These are phyloP conservation scores for Scleromitrula shiraiana DNA, from an alignment of 2,329 filamentous ascomycete species.

Conservation along the genomic window DNA sequence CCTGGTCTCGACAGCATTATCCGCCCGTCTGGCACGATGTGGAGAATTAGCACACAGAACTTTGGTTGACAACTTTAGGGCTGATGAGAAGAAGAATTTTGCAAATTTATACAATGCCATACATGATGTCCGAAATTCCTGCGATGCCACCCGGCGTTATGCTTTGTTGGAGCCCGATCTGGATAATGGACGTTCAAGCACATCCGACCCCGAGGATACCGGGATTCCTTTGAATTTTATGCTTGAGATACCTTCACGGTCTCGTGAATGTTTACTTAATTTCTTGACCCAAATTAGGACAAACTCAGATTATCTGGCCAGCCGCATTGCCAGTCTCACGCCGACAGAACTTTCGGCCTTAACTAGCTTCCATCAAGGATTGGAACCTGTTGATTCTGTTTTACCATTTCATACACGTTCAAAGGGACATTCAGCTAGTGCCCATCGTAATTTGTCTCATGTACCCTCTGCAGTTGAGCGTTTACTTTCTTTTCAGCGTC, in stretches of 20 bases:
- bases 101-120: conserved; percentile 67
- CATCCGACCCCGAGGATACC: conserved; percentile 32
- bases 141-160: conserved; percentile 63
- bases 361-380: conserved; percentile 67
- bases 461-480: conserved; percentile 65
- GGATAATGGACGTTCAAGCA: conserved; percentile 39
- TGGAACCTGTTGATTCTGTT: conserved; percentile 78
- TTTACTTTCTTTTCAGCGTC: conserved; percentile 79
- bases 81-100: conserved; percentile 73
- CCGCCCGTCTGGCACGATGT: conserved; percentile 64
- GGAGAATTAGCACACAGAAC: conserved; percentile 68
- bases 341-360: conserved; percentile 70
- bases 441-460: conserved; percentile 38
- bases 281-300: conserved; percentile 78
- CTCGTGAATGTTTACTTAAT: conserved; percentile 66
- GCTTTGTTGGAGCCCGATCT: conserved; percentile 66
- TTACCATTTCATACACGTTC: conserved; percentile 56
- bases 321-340: conserved; percentile 68
- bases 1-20: conserved; percentile 66
- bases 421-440: conserved; percentile 37
- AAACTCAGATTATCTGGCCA: conserved; percentile 81
- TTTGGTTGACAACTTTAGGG: conserved; percentile 69
- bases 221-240: conserved; percentile 47
- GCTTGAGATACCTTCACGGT: conserved; percentile 66
- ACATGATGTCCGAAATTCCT: conserved; percentile 70